A percentile compares a stretch with the other conserved stretches of the same genome.
phyloP scores from a whole-genome alignment of 768 basidiomycete species.

The Tremella mesenterica region DNA sequence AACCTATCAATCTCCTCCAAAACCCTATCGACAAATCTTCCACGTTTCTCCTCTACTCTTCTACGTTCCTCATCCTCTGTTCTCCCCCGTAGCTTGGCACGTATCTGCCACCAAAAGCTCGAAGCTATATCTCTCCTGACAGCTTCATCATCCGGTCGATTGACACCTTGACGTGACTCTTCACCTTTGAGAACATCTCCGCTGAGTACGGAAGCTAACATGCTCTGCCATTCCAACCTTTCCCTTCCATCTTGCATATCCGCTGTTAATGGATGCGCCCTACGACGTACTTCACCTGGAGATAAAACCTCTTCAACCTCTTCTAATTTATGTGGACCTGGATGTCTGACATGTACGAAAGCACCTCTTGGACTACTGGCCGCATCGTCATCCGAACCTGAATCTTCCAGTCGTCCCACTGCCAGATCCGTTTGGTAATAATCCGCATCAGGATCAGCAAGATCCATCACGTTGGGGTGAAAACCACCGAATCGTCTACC shows the following conservation, averaged over 20 bases:
- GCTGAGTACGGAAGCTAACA: conserved; percentile 83
- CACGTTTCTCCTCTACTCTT: conserved; percentile 70
- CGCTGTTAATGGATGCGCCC: conserved; percentile 39
- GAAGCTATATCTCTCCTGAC: conserved; percentile 39
- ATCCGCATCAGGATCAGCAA: conserved; percentile 23
- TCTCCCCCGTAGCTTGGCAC: conserved; percentile 72
- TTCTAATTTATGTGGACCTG: not conserved
- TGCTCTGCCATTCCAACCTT: conserved; percentile 87
- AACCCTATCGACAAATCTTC: conserved; percentile 69
- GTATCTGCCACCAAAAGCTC: conserved; percentile 74
- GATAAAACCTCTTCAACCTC: not conserved
- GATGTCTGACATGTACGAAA: not conserved
- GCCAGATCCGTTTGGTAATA: conserved; percentile 14
- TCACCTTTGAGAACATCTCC: conserved; percentile 94
- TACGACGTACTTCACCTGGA: not conserved
- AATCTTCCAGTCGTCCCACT: conserved; percentile 7
- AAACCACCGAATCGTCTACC: not conserved
- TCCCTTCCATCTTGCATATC: conserved; percentile 67
- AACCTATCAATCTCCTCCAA: conserved; percentile 77
- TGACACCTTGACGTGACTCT: conserved; percentile 81
- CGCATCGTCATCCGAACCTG: conserved; percentile 12
- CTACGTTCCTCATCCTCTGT: conserved; percentile 73
- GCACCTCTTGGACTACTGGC: conserved; percentile 1
- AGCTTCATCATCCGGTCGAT: conserved; percentile 55
- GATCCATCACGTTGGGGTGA: conserved; percentile 1